Conservation (phyloP, 306 rosid species). For the Begonia masoniana region DNA sequence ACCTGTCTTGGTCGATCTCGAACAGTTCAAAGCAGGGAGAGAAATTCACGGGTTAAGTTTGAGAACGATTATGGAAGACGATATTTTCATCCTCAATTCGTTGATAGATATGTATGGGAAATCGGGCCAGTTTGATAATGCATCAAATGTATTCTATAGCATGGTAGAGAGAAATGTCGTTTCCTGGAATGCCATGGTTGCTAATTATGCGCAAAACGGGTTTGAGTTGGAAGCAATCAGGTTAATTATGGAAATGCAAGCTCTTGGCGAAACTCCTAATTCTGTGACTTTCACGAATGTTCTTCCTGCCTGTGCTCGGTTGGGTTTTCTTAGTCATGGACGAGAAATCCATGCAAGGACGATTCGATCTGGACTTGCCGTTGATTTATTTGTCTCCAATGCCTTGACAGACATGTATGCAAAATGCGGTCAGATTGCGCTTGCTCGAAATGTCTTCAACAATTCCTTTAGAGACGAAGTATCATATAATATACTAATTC, state of each 20-base stretch:
- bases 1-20: slow-evolving; percentile 58
- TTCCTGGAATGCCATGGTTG: slow-evolving; percentile 89
- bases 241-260: slow-evolving; percentile 56
- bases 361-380: slow-evolving; percentile 27
- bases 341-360: slow-evolving; percentile 70
- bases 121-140: slow-evolving; percentile 37
- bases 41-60: slow-evolving; percentile 66
- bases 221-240: slow-evolving; percentile 47
- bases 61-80: slow-evolving; percentile 42
- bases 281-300: slow-evolving; percentile 65
- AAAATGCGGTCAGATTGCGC: slow-evolving; percentile 43
- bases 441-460: slow-evolving; percentile 62
- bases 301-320: slow-evolving; percentile 78
- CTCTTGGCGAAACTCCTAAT: slow-evolving; percentile 48
- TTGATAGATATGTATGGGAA: slow-evolving; percentile 78
- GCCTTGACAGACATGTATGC: slow-evolving; percentile 81
- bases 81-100: slow-evolving; percentile 55
- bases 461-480: slow-evolving; percentile 48
- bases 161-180: slow-evolving; percentile 50
- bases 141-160: slow-evolving; percentile 41
- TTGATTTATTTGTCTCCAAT: slow-evolving; percentile 64
- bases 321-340: slow-evolving; percentile 47
- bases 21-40: slow-evolving; percentile 35
- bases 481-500: slow-evolving; percentile 63
- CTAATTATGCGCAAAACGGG: slow-evolving; percentile 65